These are phyloP conservation scores for Pyronema domesticum DNA, from an alignment of 495 filamentous ascomycete genomes.

Conservation along the genomic window DNA sequence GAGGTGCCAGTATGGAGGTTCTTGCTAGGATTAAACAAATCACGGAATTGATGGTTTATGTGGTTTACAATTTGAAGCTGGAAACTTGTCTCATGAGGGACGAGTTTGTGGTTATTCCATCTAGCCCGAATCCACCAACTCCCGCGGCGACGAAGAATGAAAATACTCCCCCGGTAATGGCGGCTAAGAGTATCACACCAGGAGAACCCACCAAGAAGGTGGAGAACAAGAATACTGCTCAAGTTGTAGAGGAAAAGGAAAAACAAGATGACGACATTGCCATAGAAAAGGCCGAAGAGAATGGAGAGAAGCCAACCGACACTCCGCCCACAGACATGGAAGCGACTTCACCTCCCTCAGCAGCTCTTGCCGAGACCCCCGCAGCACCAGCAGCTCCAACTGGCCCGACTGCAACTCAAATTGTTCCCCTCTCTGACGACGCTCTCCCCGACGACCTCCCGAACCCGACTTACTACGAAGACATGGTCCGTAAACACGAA, in stretches of 20 bases:
- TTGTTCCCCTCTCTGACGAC: slow-evolving; percentile 28
- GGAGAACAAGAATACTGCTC: neutral
- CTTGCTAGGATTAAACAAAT: slow-evolving; percentile 75
- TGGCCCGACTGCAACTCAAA: neutral
- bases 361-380: neutral
- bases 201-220: neutral
- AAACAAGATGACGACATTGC: neutral
- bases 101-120: slow-evolving; percentile 77
- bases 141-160: neutral
- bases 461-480: slow-evolving; percentile 79
- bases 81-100: slow-evolving; percentile 94
- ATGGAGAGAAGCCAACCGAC: neutral
- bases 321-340: neutral
- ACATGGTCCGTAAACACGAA: slow-evolving; percentile 81
- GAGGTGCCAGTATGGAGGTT: slow-evolving; percentile 52
- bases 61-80: slow-evolving; percentile 91
- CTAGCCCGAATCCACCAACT: slow-evolving; percentile 29
- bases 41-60: slow-evolving; percentile 97
- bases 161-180: neutral
- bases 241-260: neutral
- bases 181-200: slow-evolving; percentile 4
- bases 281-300: neutral
- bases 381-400: too few species aligned
- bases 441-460: slow-evolving; percentile 70
- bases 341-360: neutral